Conservation (phyloP, 164 flowering plant genomes). For the Akebia trifoliata region DNA sequence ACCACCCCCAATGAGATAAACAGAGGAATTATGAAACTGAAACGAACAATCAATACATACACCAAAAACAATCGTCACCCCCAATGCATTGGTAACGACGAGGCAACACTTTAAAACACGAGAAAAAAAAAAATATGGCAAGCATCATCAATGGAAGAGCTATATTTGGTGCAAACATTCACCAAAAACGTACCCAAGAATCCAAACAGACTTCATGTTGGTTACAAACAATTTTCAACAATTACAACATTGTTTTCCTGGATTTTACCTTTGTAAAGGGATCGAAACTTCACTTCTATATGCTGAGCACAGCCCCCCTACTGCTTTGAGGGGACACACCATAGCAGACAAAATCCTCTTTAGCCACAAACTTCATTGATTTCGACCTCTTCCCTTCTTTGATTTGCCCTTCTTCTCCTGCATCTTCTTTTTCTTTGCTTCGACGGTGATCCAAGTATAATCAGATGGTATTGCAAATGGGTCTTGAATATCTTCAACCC, state of each 20-base stretch:
- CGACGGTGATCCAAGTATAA: conserved; percentile 75
- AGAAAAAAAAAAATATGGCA: too few species aligned
- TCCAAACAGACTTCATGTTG: conserved; percentile 9
- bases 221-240: conserved; percentile 14
- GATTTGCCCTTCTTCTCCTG: conserved; percentile 72
- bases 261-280: too few species aligned
- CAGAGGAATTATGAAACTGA: too few species aligned
- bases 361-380: conserved; percentile 17
- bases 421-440: conserved; percentile 84
- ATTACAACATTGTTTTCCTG: conserved; percentile 4
- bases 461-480: conserved; percentile 78
- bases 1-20: too few species aligned
- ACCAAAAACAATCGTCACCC: too few species aligned
- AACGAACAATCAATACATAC: too few species aligned
- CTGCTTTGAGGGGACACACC: neutral
- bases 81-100: too few species aligned
- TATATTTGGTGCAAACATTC: conserved; percentile 7
- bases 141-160: conserved; percentile 4
- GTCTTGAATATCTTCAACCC: conserved; percentile 66
- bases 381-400: conserved; percentile 51
- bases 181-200: conserved; percentile 6
- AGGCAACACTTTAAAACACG: too few species aligned
- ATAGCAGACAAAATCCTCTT: conserved; percentile 1
- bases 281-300: too few species aligned
- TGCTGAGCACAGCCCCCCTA: neutral